These are phyloP conservation scores for Plasmopara muralis DNA, from an alignment of 352 stramenopile species.

Conservation along the genomic window DNA sequence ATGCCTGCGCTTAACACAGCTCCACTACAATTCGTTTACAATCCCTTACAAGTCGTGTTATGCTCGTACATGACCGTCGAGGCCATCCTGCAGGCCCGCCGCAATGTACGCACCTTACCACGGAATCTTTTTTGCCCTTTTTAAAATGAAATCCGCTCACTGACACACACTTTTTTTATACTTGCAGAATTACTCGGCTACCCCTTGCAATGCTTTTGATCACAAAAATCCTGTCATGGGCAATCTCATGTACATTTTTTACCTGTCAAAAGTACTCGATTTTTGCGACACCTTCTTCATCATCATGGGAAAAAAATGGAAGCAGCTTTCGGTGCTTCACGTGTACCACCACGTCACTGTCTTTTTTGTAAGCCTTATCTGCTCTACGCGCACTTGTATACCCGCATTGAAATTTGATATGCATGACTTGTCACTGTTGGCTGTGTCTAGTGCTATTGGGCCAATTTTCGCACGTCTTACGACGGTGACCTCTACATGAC, in stretches of 20 bases:
- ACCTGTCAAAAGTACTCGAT: conserved; percentile 92
- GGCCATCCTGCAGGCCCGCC: conserved; percentile 81
- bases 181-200: conserved; percentile 66
- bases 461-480: conserved; percentile 90
- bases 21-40: conserved; percentile 91
- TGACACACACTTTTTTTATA: conserved; percentile 12
- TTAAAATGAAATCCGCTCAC: not conserved
- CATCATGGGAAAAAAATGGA: conserved; percentile 95
- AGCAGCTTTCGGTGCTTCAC: conserved; percentile 94
- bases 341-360: conserved; percentile 97
- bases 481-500: conserved; percentile 95
- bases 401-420: not conserved
- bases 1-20: conserved; percentile 47
- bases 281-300: conserved; percentile 94
- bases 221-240: conserved; percentile 83
- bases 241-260: conserved; percentile 96
- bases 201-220: conserved; percentile 88
- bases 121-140: not conserved
- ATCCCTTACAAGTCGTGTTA: conserved; percentile 90
- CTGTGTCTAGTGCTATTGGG: conserved; percentile 78
- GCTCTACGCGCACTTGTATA: not conserved
- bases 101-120: conserved; percentile 40
- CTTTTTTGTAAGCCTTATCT: conserved; percentile 78
- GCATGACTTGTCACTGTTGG: conserved; percentile 1
- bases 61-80: conserved; percentile 94